Percentiles rank a stretch among this genome's conserved stretches.
These are phyloP conservation scores for Ophiocordyceps camponoti-floridani DNA, from an alignment of 2,329 filamentous ascomycete species.

Conservation along the genomic window DNA sequence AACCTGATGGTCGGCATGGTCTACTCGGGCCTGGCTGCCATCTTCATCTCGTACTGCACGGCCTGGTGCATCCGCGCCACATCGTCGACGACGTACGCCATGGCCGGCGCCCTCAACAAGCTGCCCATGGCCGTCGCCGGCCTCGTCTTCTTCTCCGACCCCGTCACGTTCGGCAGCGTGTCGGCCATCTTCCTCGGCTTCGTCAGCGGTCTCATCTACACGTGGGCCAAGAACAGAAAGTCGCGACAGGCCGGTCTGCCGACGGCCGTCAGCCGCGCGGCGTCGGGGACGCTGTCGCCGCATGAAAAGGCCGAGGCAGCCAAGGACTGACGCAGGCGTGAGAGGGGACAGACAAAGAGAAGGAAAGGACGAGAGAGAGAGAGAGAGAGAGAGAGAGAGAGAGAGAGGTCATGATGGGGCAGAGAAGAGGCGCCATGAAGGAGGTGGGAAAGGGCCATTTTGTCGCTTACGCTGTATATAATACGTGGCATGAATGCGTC, in stretches of 20 bases:
- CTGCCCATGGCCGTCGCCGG: conserved; percentile 86
- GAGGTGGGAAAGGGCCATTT: neutral
- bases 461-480: neutral
- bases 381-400: too few species aligned
- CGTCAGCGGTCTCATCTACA: conserved; percentile 79
- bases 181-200: conserved; percentile 86
- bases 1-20: conserved; percentile 75
- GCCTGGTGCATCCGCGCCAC: conserved; percentile 98
- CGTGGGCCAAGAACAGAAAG: conserved; percentile 23
- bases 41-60: conserved; percentile 99
- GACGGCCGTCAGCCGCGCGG: conserved; percentile 53
- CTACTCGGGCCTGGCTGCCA: conserved; percentile 78
- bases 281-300: neutral
- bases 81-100: conserved; percentile 93
- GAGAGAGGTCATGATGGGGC: neutral
- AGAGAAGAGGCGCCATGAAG: neutral
- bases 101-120: conserved; percentile 97
- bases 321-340: neutral
- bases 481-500: neutral
- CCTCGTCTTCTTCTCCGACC: conserved; percentile 86
- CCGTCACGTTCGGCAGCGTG: conserved; percentile 80
- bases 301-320: conserved; percentile 35
- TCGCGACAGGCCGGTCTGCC: conserved; percentile 55
- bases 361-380: too few species aligned
- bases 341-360: too few species aligned